A percentile compares a stretch with the other conserved stretches of the same genome.
Conservation (phyloP, 768 basidiomycete species). For the Calocera viscosa region DNA sequence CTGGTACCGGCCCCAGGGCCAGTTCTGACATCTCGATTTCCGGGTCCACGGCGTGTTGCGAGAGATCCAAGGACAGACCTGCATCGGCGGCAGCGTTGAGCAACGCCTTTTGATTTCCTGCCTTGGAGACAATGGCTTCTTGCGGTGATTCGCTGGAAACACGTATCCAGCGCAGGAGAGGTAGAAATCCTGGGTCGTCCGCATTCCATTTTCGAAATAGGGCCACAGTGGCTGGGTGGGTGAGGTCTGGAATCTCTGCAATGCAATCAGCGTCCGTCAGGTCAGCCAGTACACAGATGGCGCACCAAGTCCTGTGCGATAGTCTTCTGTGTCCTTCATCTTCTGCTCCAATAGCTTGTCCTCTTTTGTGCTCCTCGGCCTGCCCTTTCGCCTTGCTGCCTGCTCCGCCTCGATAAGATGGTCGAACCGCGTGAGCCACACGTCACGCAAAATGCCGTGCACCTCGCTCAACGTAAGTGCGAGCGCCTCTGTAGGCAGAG, state of each 20-base stretch:
- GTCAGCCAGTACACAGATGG: background rate
- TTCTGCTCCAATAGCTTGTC: conserved; percentile 56
- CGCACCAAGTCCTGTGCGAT: conserved; percentile 71
- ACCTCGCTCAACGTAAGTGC: conserved; percentile 51
- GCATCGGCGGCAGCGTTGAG: background rate
- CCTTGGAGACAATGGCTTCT: conserved; percentile 40
- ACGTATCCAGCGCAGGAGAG: conserved; percentile 62
- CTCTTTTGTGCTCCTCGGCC: conserved; percentile 62
- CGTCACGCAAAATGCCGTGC: conserved; percentile 47
- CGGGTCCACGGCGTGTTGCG: background rate
- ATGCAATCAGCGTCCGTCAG: background rate
- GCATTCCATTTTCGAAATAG: conserved; percentile 72
- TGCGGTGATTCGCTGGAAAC: conserved; percentile 48
- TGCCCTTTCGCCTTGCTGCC: conserved; percentile 51
- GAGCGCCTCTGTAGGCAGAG: conserved; percentile 46
- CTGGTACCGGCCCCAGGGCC: background rate
- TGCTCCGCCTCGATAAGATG: conserved; percentile 50
- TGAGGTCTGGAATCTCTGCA: conserved; percentile 68
- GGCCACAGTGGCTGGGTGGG: conserved; percentile 52
- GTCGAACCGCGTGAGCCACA: conserved; percentile 67
- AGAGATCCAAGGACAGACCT: background rate
- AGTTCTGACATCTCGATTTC: background rate
- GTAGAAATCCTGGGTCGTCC: conserved; percentile 54
- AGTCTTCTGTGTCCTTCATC: conserved; percentile 53
- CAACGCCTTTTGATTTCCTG: conserved; percentile 39